A percentile compares a stretch with the other conserved stretches of the same genome.
phyloP scores from a whole-genome alignment of 169 alveolate species.

The Plasmodium gaboni region DNA sequence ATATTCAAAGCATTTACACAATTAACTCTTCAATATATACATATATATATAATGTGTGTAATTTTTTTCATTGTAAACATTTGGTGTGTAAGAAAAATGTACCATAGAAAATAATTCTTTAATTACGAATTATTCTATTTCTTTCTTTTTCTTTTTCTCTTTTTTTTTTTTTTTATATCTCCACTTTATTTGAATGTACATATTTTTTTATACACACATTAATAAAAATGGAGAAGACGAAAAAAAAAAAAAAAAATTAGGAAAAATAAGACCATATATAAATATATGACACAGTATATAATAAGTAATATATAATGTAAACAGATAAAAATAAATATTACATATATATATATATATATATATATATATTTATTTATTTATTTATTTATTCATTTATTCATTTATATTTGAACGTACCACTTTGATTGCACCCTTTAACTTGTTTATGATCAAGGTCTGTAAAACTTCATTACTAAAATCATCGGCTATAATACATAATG shows the following conservation, averaged over 20 bases:
- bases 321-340: background rate
- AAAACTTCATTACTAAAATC: constrained; percentile 91
- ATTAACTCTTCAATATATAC: background rate
- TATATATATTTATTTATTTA: background rate
- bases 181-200: constrained; percentile 15
- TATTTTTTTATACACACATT: background rate
- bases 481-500: constrained; percentile 91
- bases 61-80: background rate
- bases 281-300: too few relatives aligned
- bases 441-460: constrained; percentile 90
- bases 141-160: constrained; percentile 21
- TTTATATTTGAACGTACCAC: constrained; percentile 61
- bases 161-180: constrained; percentile 28
- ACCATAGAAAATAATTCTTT: constrained; percentile 44
- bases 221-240: constrained; percentile 1
- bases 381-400: background rate
- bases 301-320: too few relatives aligned
- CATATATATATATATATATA: background rate
- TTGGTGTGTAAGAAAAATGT: constrained; percentile 10
- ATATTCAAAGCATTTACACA: constrained; percentile 11
- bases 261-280: too few relatives aligned
- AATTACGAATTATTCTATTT: constrained; percentile 27
- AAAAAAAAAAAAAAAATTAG: background rate
- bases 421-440: constrained; percentile 90
- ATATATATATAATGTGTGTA: background rate